These are phyloP conservation scores for Cruciata laevipes DNA, from an alignment of 257 asterid genomes.

Conservation along the genomic window DNA sequence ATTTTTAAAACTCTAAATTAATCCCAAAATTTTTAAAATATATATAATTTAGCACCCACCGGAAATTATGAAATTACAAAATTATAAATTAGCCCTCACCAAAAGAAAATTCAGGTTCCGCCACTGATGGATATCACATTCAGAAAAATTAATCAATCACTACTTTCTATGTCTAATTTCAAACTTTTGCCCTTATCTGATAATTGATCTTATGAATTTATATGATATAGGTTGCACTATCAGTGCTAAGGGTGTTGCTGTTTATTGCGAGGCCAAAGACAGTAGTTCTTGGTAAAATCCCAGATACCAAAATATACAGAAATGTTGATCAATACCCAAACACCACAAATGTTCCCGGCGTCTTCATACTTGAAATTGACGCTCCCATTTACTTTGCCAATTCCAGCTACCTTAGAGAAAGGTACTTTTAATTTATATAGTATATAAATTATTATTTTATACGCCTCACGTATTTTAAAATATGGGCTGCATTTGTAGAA, in stretches of 20 bases:
- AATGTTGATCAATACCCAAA: slow-evolving; percentile 70
- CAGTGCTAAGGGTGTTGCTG: slow-evolving; percentile 62
- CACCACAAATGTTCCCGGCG: slow-evolving; percentile 53
- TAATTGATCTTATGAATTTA: too few relatives aligned
- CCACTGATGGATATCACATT: too few relatives aligned
- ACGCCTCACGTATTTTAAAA: too few relatives aligned
- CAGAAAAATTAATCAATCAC: too few relatives aligned
- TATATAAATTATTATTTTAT: not conserved
- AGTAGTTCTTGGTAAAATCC: slow-evolving; percentile 69
- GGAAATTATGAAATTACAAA: too few relatives aligned
- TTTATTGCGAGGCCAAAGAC: slow-evolving; percentile 88
- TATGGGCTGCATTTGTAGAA: slow-evolving; percentile 30
- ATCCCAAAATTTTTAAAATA: too few relatives aligned
- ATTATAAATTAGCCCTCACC: too few relatives aligned
- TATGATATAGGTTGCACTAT: slow-evolving; percentile 53
- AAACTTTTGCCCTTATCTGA: not conserved
- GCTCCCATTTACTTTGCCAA: slow-evolving; percentile 94
- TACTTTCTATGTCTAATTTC: too few relatives aligned
- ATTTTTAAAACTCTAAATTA: too few relatives aligned
- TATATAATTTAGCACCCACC: too few relatives aligned
- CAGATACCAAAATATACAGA: slow-evolving; percentile 62
- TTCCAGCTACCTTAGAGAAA: slow-evolving; percentile 82
- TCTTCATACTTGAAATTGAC: slow-evolving; percentile 71
- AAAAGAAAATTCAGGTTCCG: too few relatives aligned
- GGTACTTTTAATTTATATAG: slow-evolving; percentile 31